Evolutionary conservation across 495 filamentous ascomycete genomes (phyloP).

Genomic region (Neurospora cerealis): DNA sequence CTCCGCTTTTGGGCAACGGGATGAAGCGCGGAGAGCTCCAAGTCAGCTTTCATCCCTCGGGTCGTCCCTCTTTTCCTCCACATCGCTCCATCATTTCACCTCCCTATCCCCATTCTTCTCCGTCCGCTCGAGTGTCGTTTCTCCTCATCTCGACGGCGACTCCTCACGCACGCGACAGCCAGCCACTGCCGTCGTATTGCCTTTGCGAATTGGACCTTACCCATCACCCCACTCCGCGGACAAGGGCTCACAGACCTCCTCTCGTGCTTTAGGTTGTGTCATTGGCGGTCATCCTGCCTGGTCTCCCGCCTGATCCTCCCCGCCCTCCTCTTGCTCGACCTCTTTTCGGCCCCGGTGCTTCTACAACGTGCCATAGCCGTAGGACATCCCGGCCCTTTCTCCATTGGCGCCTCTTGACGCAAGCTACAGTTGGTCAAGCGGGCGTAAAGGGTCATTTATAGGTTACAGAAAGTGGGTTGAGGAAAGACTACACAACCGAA

Average conservation of each 20-base stretch:
- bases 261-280: conserved; percentile 14
- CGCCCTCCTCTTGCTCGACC: neutral
- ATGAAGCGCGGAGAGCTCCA: neutral
- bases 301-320: conserved; percentile 1
- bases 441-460: neutral
- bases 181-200: neutral
- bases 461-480: neutral
- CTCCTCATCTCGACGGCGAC: neutral
- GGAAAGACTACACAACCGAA: neutral
- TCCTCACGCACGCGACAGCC: neutral
- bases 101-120: neutral
- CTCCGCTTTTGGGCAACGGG: neutral
- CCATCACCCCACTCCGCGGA: neutral
- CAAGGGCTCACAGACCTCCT: conserved; percentile 5
- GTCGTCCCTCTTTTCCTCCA: neutral
- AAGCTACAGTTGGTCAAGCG: neutral
- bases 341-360: neutral
- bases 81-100: neutral
- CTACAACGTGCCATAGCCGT: neutral
- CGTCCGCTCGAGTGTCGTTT: neutral
- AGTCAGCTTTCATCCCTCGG: neutral
- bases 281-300: conserved; percentile 7
- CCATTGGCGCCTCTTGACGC: neutral
- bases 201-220: neutral
- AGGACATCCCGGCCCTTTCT: neutral